phyloP scores from a whole-genome alignment of 2,329 filamentous ascomycete species.

The Neofusicoccum ribis region DNA sequence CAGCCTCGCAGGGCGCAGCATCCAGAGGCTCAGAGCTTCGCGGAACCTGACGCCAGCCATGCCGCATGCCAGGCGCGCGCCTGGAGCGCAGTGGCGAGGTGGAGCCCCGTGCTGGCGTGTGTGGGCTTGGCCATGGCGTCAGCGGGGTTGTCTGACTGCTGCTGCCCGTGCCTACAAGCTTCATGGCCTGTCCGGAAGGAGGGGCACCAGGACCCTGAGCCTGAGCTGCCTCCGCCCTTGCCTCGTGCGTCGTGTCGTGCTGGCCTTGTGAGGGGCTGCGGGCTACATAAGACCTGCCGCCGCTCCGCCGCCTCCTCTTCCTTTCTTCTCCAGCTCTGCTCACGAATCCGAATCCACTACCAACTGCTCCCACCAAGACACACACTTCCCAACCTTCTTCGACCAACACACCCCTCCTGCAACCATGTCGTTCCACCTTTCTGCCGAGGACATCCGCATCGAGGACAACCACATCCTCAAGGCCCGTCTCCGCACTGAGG shows the following conservation, averaged over 20 bases:
- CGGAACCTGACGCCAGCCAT: neutral
- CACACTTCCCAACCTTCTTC: slow-evolving; percentile 17
- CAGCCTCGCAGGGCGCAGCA: slow-evolving; percentile 4
- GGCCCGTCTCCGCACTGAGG: slow-evolving; percentile 42
- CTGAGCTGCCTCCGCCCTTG: neutral
- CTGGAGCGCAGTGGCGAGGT: slow-evolving; percentile 7
- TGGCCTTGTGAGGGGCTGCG: neutral
- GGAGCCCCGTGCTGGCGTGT: slow-evolving; percentile 3
- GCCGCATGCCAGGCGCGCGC: neutral
- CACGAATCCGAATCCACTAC: neutral
- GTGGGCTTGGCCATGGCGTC: neutral
- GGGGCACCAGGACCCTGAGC: slow-evolving; percentile 11
- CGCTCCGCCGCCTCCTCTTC: neutral
- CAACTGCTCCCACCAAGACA: neutral
- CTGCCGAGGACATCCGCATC: slow-evolving; percentile 49
- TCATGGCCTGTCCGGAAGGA: slow-evolving; percentile 1
- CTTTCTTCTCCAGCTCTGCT: slow-evolving; percentile 2
- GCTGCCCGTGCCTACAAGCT: neutral
- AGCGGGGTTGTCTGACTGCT: slow-evolving; percentile 6
- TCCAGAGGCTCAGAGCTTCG: neutral
- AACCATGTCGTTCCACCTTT: slow-evolving; percentile 54
- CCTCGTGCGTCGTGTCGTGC: neutral
- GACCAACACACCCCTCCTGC: slow-evolving; percentile 6
- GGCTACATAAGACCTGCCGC: neutral
- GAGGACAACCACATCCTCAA: slow-evolving; percentile 54